A percentile compares a stretch with the other conserved stretches of the same genome.
These are phyloP conservation scores for Lactifluus volemus DNA, from an alignment of 768 basidiomycete genomes.

Conservation along the genomic window DNA sequence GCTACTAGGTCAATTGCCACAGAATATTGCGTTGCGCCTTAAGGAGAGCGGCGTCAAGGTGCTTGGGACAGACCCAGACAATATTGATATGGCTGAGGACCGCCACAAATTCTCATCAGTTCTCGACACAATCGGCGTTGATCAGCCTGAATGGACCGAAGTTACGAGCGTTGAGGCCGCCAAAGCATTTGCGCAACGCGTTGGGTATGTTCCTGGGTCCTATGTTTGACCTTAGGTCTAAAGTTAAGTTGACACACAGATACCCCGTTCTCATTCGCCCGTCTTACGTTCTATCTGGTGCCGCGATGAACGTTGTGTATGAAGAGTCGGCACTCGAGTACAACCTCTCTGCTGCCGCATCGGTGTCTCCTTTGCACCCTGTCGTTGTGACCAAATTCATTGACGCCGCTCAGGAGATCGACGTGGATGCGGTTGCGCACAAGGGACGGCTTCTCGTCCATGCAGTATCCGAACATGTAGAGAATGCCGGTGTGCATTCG, in stretches of 20 bases:
- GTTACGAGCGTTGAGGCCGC: slow-evolving; percentile 83
- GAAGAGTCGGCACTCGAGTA: slow-evolving; percentile 85
- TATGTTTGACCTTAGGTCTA: slow-evolving; percentile 7
- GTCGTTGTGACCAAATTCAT: slow-evolving; percentile 99
- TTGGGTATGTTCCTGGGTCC: slow-evolving; percentile 44
- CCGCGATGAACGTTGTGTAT: slow-evolving; percentile 98
- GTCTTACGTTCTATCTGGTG: slow-evolving; percentile 96
- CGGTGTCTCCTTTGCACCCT: slow-evolving; percentile 93
- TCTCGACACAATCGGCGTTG: slow-evolving; percentile 89
- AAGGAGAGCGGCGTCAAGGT: slow-evolving; percentile 89
- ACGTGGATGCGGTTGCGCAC: slow-evolving; percentile 94
- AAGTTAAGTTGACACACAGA: slow-evolving; percentile 29
- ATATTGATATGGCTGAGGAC: slow-evolving; percentile 96
- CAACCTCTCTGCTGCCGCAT: slow-evolving; percentile 93
- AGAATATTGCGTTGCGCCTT: slow-evolving; percentile 95
- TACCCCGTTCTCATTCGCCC: slow-evolving; percentile 98
- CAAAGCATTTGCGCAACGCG: slow-evolving; percentile 81
- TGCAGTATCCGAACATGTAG: slow-evolving; percentile 96
- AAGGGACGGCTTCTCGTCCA: slow-evolving; percentile 88
- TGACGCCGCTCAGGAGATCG: slow-evolving; percentile 94
- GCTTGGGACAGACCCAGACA: slow-evolving; percentile 89
- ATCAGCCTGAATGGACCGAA: slow-evolving; percentile 96
- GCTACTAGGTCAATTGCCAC: slow-evolving; percentile 84
- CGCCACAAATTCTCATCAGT: slow-evolving; percentile 99
- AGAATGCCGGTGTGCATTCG: slow-evolving; percentile 97